A percentile compares a stretch with the other conserved stretches of the same genome.
phyloP scores from a whole-genome alignment of 2,329 filamentous ascomycete species.

The Aspergillus cejpii region DNA sequence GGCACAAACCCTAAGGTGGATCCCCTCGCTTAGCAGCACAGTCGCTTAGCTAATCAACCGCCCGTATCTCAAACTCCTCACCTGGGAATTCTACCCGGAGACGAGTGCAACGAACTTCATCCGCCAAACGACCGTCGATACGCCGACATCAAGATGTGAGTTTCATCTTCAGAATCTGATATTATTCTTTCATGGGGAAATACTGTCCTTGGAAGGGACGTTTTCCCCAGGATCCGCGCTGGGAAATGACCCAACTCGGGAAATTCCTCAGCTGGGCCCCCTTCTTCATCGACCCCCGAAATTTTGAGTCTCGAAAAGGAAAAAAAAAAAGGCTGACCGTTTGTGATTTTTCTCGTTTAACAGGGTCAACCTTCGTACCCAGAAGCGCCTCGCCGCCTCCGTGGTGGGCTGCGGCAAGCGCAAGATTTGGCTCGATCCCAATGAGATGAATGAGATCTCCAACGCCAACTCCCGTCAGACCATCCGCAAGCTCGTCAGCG shows the following conservation, averaged over 20 bases:
- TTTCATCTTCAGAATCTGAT: constrained; percentile 26
- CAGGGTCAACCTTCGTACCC: constrained; percentile 99
- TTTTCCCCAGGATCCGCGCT: constrained; percentile 9
- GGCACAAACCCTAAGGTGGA: constrained; percentile 36
- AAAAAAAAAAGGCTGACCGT: constrained; percentile 29
- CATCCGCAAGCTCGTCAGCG: constrained; percentile 97
- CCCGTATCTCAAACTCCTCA: constrained; percentile 38
- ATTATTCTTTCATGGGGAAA: constrained; percentile 12
- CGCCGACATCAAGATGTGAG: constrained; percentile 44
- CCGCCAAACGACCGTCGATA: constrained; percentile 43
- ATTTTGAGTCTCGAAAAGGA: constrained; percentile 24
- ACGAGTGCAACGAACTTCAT: constrained; percentile 40
- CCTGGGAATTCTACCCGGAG: constrained; percentile 33
- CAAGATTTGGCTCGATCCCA: constrained; percentile 99
- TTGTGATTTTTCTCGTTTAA: constrained; percentile 27
- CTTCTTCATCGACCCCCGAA: constrained; percentile 5
- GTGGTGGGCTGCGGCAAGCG: constrained; percentile 98
- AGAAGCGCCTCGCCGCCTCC: constrained; percentile 99
- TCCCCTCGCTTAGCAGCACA: constrained; percentile 36
- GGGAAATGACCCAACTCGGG: constrained; percentile 7
- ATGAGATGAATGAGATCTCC: constrained; percentile 98
- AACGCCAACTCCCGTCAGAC: constrained; percentile 99
- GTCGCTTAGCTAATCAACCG: constrained; percentile 38
- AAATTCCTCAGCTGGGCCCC: constrained; percentile 2
- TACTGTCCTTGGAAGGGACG: constrained; percentile 16